phyloP scores from a whole-genome alignment of 805 yeast genomes.

The Candida railenensis region DNA sequence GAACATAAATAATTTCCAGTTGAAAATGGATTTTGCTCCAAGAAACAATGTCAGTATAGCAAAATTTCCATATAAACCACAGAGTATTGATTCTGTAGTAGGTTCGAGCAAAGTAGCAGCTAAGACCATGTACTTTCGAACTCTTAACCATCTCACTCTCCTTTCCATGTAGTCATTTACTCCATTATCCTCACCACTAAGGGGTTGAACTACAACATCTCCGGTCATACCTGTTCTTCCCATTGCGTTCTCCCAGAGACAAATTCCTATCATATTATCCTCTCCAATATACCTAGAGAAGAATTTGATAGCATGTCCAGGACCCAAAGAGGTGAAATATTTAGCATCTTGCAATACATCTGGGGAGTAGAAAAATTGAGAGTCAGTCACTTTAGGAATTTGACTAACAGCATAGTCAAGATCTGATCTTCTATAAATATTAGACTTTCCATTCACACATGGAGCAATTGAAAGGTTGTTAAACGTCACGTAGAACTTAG shows the following conservation, averaged over 20 bases:
- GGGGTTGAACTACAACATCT: conserved; percentile 78
- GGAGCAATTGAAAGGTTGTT: conserved; percentile 77
- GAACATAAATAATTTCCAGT: conserved; percentile 36
- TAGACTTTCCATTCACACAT: conserved; percentile 89
- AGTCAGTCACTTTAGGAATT: conserved; percentile 22
- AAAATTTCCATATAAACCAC: conserved; percentile 65
- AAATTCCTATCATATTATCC: conserved; percentile 89
- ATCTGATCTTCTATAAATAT: conserved; percentile 67
- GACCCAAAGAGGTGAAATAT: conserved; percentile 25
- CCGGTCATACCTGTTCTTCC: conserved; percentile 77
- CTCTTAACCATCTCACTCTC: conserved; percentile 82
- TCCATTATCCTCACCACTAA: conserved; percentile 38
- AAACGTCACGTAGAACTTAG: conserved; percentile 79
- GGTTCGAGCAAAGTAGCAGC: conserved; percentile 86
- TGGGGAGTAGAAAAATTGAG: conserved; percentile 30
- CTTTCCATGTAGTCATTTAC: conserved; percentile 61
- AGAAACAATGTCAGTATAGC: conserved; percentile 49
- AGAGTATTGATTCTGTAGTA: conserved; percentile 71
- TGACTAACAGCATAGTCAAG: conserved; percentile 55
- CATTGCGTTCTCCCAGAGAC: conserved; percentile 66
- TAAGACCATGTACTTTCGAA: conserved; percentile 82
- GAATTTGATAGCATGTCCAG: conserved; percentile 56
- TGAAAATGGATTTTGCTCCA: conserved; percentile 28
- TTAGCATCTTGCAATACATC: conserved; percentile 31
- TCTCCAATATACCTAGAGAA: conserved; percentile 86